These are phyloP conservation scores for Betula pendula DNA, from an alignment of 306 rosid species.

Conservation along the genomic window DNA sequence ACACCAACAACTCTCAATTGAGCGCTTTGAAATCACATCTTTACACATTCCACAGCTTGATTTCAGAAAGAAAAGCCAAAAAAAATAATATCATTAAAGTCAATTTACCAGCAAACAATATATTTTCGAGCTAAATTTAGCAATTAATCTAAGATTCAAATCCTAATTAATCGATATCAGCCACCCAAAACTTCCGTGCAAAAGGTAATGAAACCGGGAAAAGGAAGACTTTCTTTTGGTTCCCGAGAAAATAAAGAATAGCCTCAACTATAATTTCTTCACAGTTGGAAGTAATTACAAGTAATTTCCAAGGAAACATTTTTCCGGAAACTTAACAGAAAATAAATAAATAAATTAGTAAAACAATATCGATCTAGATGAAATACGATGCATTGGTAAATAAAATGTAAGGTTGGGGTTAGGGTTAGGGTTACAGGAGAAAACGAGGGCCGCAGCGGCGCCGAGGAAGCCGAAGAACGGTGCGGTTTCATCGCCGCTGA, in stretches of 20 bases:
- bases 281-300: not conserved
- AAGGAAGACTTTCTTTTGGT: not conserved
- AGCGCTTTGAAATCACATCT: not conserved
- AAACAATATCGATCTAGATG: slow-evolving; percentile 28
- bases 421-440: slow-evolving; percentile 57
- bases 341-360: not conserved
- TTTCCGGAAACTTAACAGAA: slow-evolving; percentile 1
- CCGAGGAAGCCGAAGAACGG: slow-evolving; percentile 92
- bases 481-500: slow-evolving; percentile 92
- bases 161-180: not conserved
- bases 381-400: not conserved
- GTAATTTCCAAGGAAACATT: not conserved
- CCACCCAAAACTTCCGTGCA: not conserved
- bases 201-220: not conserved
- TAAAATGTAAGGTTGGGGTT: not conserved
- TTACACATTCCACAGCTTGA: not conserved
- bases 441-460: slow-evolving; percentile 87
- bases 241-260: not conserved
- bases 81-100: not conserved
- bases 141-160: not conserved
- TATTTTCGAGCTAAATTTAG: not conserved
- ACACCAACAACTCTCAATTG: not conserved
- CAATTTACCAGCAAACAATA: not conserved
- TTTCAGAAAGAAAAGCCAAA: too few species aligned
- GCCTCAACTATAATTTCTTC: not conserved